These are phyloP conservation scores for Coelastrella sp. DNA, from an alignment of 139 green algal species.

Conservation along the genomic window DNA sequence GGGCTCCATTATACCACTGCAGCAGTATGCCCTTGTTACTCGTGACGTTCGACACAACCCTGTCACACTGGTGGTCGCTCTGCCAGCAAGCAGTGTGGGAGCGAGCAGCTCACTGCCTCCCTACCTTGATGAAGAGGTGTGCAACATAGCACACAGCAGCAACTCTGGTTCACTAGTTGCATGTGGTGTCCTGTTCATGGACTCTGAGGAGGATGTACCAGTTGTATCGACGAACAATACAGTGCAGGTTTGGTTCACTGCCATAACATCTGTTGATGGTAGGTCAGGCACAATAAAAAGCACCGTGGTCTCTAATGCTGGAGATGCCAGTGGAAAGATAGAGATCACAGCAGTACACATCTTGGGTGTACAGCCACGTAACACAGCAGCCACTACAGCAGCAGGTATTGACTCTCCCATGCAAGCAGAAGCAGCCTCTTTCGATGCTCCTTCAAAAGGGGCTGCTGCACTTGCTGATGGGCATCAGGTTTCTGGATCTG, in stretches of 20 bases:
- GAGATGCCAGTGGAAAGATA: constrained; percentile 5
- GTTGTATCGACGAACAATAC: neutral
- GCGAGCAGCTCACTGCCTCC: neutral
- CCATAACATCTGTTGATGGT: neutral
- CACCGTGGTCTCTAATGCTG: neutral
- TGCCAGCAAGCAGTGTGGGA: neutral
- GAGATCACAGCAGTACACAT: constrained; percentile 1
- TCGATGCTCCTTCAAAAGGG: too few relatives aligned
- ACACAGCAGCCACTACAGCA: neutral
- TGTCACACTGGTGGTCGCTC: constrained; percentile 15
- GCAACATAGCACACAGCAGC: neutral
- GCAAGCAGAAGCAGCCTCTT: too few relatives aligned
- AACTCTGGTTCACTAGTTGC: constrained; percentile 11
- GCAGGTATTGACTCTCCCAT: neutral
- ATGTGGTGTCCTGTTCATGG: constrained; percentile 6
- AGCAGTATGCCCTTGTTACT: constrained; percentile 1
- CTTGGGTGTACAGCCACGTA: neutral
- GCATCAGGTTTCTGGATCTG: too few relatives aligned
- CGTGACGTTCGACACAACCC: constrained; percentile 10
- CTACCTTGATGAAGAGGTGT: neutral
- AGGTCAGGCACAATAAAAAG: neutral
- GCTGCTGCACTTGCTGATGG: neutral
- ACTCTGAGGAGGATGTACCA: neutral
- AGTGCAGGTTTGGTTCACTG: constrained; percentile 22
- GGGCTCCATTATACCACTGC: constrained; percentile 1